Base-by-base conservation (phyloP, 768 basidiomycete species). In the Tephrocybe sp. region DNA sequence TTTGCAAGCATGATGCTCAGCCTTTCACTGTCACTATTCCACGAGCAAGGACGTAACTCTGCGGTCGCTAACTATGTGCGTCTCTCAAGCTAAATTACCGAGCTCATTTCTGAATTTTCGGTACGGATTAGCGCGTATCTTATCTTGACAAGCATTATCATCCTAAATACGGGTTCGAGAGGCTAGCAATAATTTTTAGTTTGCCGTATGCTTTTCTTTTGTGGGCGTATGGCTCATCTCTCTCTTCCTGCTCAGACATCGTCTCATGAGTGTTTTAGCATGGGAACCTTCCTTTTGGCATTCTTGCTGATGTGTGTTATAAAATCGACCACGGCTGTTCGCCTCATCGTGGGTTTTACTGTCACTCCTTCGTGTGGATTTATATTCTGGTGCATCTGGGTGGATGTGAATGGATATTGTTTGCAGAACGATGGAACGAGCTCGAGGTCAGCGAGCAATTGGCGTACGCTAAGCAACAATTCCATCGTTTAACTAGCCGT, bases 281-380 rank as follows among this genome's bases (percentile, higher is more conserved):
- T 65, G 56, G 53, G 59, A 5, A 59, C 56, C 1, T 68, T 68
- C 54, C 35, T 65, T 11, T 45, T 58, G 0, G 66, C 64, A 0
- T 65, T 68, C 36, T 39, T 60, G 8, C 53, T 58, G 20, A 60
- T 65, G 57, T 68, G 66, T 51, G 62, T 65, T 49, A 48, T 59
- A n/a, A 22, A 30, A 2, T 60, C 64, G 1, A 58, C 54, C 26
- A 36, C 45, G 1, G n/a, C 41, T 20, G 58, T 63, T 0, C 58
- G 57, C 2, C 22, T 47, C 9, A 38, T 63, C 40, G 53, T 64
- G 11, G 58, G 50, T 2, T n/a, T 49, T 10, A 44, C 55, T 3
- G 52, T 54, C 11, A 26, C 44, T 1, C 26, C 55, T 2, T 38
- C 60, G 5, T 30, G 41, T 12, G 39, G 57, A 14, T 51, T 63